Evolutionary conservation across 768 basidiomycete species (phyloP).

Genomic region (Panellus pusillus): DNA sequence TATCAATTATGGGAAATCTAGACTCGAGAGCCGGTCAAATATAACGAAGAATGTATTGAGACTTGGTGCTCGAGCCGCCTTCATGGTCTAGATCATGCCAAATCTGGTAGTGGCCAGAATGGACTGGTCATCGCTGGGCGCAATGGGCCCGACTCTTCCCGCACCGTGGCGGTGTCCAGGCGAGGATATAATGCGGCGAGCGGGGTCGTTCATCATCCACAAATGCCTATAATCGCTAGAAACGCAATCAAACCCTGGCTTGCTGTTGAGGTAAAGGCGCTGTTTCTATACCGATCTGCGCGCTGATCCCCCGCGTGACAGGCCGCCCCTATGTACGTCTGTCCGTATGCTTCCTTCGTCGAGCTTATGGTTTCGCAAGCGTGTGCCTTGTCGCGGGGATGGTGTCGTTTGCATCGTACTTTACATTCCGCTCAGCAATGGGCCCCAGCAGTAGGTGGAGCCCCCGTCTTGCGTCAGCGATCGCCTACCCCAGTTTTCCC

Average conservation of each 20-base stretch:
- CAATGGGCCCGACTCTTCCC: neutral
- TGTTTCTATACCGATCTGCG: too few relatives aligned
- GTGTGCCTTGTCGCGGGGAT: constrained; percentile 54
- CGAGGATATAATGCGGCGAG: neutral
- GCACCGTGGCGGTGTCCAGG: constrained; percentile 2
- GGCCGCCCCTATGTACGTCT: constrained; percentile 54
- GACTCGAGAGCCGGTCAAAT: too few relatives aligned
- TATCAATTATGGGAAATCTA: too few relatives aligned
- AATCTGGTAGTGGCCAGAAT: constrained; percentile 6
- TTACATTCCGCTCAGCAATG: constrained; percentile 61
- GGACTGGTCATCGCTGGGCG: neutral
- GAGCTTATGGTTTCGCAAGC: constrained; percentile 26
- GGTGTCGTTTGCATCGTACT: constrained; percentile 53
- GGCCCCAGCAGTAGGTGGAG: constrained; percentile 51
- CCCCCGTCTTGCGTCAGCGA: constrained; percentile 2
- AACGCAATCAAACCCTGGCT: constrained; percentile 61
- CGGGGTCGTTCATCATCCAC: neutral
- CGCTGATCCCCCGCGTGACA: constrained; percentile 21
- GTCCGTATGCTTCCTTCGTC: neutral
- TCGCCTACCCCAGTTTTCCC: constrained; percentile 10
- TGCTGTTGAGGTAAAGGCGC: constrained; percentile 58
- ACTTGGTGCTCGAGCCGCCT: too few relatives aligned
- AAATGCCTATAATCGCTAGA: constrained; percentile 12
- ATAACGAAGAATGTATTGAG: too few relatives aligned
- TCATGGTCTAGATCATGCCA: constrained; percentile 3